Percentiles rank a stretch among this genome's conserved stretches.
These are phyloP conservation scores for Tricholoma sp. DNA, from an alignment of 768 basidiomycete species.

Conservation along the genomic window DNA sequence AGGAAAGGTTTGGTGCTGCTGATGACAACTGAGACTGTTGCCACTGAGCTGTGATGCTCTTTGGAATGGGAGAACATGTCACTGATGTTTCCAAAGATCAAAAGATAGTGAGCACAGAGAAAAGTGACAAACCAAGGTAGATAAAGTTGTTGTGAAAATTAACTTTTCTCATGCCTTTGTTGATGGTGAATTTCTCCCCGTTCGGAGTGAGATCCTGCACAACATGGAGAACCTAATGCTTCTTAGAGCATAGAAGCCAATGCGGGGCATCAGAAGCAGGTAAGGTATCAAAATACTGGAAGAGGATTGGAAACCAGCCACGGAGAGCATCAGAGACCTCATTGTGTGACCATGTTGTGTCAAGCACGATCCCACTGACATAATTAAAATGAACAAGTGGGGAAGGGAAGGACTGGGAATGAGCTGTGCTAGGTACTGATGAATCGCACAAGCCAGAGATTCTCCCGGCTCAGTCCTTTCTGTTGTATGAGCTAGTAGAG, in stretches of 20 bases:
- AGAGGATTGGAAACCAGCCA: too few species aligned
- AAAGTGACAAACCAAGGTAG: background rate
- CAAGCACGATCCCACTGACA: background rate
- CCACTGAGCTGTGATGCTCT: background rate
- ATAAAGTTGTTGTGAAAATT: background rate
- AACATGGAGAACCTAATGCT: background rate
- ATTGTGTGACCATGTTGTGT: too few species aligned
- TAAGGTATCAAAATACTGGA: background rate
- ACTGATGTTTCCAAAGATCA: too few species aligned
- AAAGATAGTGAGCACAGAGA: background rate
- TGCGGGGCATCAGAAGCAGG: background rate
- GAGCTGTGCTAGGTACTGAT: background rate
- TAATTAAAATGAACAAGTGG: background rate
- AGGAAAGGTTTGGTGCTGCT: background rate
- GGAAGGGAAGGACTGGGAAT: background rate
- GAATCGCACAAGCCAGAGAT: background rate
- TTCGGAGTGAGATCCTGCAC: too few species aligned
- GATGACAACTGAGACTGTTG: background rate
- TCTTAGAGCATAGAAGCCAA: background rate
- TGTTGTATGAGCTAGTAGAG: background rate
- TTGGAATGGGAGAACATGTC: background rate
- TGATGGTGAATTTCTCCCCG: too few species aligned
- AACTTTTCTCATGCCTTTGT: too few species aligned
- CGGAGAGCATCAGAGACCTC: too few species aligned
- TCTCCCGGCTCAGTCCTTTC: background rate